Percentiles rank a stretch among this genome's conserved stretches.
Conservation (phyloP, 495 filamentous ascomycete genomes). For the Usnea hakonensis region DNA sequence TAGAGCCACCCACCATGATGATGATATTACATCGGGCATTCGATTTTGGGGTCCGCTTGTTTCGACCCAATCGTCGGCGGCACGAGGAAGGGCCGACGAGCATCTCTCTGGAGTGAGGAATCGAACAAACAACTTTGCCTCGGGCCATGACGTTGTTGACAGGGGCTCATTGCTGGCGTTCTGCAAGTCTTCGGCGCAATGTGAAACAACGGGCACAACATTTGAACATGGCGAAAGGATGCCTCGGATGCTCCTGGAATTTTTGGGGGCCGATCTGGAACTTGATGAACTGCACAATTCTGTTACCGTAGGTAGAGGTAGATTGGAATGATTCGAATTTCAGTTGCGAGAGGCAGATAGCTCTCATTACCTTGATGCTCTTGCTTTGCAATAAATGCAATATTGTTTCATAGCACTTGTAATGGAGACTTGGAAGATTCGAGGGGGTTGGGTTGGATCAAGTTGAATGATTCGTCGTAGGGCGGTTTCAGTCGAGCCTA, state of each 20-base stretch:
- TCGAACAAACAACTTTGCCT: background rate
- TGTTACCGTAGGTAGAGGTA: no score
- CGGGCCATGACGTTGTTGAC: background rate
- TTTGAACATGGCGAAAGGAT: background rate
- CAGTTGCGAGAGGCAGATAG: no score
- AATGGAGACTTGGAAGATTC: no score
- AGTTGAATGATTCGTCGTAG: no score
- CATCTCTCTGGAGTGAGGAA: background rate
- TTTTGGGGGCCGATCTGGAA: background rate
- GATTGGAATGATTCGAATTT: no score
- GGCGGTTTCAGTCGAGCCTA: background rate
- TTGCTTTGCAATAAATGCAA: no score
- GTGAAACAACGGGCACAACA: background rate
- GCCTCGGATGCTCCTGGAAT: background rate
- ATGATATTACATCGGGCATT: background rate
- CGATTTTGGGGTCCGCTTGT: background rate
- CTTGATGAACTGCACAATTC: background rate
- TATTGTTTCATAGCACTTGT: no score
- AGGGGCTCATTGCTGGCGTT: background rate
- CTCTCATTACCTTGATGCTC: no score
- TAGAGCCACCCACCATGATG: background rate
- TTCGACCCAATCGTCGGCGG: background rate
- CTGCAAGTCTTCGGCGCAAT: background rate
- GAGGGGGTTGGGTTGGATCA: no score
- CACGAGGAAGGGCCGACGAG: background rate